Conservation (phyloP, 306 rosid species). For the Cucumis sativus region Cucumber_9930_V3 NC_026655.2:15889001-15889500, state of each 20-base stretch:
- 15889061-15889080: background rate
- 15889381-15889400: conserved; percentile 95
- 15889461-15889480: conserved; percentile 95
- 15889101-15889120: too few relatives aligned
- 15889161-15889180: conserved; percentile 99
- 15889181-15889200: conserved; percentile 54
- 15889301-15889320: conserved; percentile 4
- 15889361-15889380: conserved; percentile 93
- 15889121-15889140: conserved; percentile 9
- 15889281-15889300: conserved; percentile 47
- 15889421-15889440: conserved; percentile 98
- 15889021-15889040: conserved; percentile 52
- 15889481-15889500: conserved; percentile 81
- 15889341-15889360: conserved; percentile 68
- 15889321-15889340: conserved; percentile 21
- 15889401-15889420: conserved; percentile 59
- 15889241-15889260: conserved; percentile 28
- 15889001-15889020: conserved; percentile 38
- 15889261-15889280: conserved; percentile 94
- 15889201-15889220: conserved; percentile 29
- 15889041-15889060: conserved; percentile 48
- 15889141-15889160: conserved; percentile 22
- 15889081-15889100: conserved; percentile 7
- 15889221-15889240: background rate
- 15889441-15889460: conserved; percentile 73